Evolutionary conservation across 768 basidiomycete species (phyloP).

Genomic region (Kwoniella heveanensis): DNA sequence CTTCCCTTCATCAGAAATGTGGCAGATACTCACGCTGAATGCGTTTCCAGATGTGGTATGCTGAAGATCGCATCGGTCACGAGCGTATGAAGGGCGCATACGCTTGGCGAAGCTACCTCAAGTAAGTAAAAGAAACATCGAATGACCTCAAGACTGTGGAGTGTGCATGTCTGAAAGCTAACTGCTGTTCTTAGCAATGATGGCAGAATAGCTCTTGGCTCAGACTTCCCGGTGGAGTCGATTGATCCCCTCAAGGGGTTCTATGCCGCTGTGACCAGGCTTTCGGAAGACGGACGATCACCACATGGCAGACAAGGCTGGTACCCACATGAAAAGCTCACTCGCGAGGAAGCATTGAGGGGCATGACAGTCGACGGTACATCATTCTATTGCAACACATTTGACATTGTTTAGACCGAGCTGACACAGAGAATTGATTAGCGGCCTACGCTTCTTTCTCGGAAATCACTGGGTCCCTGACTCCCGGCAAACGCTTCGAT

Average conservation of each 20-base stretch:
- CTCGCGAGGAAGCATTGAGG: conserved; percentile 72
- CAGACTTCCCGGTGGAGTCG: conserved; percentile 91
- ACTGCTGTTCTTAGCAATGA: conserved; percentile 42
- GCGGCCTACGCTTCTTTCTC: conserved; percentile 85
- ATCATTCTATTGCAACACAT: conserved; percentile 19
- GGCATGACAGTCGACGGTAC: conserved; percentile 76
- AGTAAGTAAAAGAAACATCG: conserved; percentile 62
- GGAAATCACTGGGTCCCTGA: conserved; percentile 69
- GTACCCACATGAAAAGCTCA: conserved; percentile 75
- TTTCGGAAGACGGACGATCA: conserved; percentile 69
- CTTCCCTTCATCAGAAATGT: no score
- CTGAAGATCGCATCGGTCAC: conserved; percentile 76
- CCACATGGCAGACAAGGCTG: conserved; percentile 84
- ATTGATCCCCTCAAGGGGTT: conserved; percentile 88
- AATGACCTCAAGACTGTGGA: not conserved
- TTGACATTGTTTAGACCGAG: no score
- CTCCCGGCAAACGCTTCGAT: conserved; percentile 79
- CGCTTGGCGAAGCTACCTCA: conserved; percentile 76
- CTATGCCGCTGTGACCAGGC: conserved; percentile 80
- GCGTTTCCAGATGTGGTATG: conserved; percentile 85
- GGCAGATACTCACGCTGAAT: no score
- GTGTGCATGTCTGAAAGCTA: not conserved
- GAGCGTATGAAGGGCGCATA: conserved; percentile 85
- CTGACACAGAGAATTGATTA: no score
- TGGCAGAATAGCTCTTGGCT: conserved; percentile 73